Evolutionary conservation across 1,284 basidiomycete species (phyloP), one percentile per base, ranked within the genome.

Genomic region (Tylopilus sp.): DNA sequence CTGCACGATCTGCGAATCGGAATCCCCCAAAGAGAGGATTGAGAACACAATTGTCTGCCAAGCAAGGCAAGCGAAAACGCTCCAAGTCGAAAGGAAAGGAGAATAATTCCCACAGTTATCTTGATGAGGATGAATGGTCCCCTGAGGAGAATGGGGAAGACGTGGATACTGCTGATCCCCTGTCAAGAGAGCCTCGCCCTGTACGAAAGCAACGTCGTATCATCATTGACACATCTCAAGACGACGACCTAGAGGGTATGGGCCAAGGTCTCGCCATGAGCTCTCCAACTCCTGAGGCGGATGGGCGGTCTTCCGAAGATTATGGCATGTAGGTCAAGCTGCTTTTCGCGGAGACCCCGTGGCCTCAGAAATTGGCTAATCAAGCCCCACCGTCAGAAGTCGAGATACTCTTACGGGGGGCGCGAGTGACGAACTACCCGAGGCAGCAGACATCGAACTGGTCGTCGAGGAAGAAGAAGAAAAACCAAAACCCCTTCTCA

Each of bases 401-500:
- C 44, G 38, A 23, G 43, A 34, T 28, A 35, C 38, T 21, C 16
- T 23, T 36, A 26, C 29, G 6, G 25, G 25, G 12, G 52, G 38
- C 23, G 8, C 48, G 25, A 41, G 39, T 4, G 39, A 52, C 37
- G 46, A 49, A 36, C 34, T 33, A 29, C 30, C 50, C n/a, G 51
- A 49, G 42, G 18, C 15, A 2, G 35, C 44, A 9, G 55, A 60
- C 30, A 42, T 55, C 18, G 51, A 54, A 28, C 53, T 68, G 25
- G 41, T 51, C n/a, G 59, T 74, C 36, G 73, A 72, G 30, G 79
- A 81, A 37, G 79, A 83, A 54, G 84, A 86, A 57, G 73, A 75
- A 55, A 88, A 89, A 56, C 83, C 81, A 10, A 90, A 90, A 59
- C 83, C 84, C 2, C 58, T 76, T 19, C 69, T 90, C 38, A 75